phyloP scores from a whole-genome alignment of 1,139 yeast genomes.

The Entelexis paramagnoliae region DNA sequence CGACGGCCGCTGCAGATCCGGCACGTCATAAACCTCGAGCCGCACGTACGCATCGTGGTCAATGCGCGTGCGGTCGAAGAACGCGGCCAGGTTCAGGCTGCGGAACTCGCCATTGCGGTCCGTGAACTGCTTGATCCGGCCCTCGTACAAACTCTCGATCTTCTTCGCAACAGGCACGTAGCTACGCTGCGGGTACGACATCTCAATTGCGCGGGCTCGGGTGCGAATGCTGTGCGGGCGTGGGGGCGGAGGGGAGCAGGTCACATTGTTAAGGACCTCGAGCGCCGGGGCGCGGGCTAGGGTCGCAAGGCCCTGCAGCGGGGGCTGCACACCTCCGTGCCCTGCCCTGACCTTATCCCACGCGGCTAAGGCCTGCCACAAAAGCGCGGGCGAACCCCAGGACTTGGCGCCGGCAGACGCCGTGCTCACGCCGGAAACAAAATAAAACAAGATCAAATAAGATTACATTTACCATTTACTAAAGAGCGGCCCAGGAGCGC shows the following conservation, averaged over 20 bases:
- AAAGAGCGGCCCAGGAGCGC: too few species aligned
- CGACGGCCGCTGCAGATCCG: slow-evolving; percentile 61
- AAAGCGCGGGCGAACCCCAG: neutral
- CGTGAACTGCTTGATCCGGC: slow-evolving; percentile 70
- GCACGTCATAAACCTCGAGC: slow-evolving; percentile 54
- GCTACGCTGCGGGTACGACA: slow-evolving; percentile 15
- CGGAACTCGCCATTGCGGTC: slow-evolving; percentile 61
- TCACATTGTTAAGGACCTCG: too few species aligned
- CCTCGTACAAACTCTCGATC: slow-evolving; percentile 65
- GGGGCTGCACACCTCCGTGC: slow-evolving; percentile 6
- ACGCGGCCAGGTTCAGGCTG: slow-evolving; percentile 66
- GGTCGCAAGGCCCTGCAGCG: slow-evolving; percentile 4
- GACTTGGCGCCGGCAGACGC: neutral
- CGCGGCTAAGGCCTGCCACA: neutral
- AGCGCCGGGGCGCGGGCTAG: neutral
- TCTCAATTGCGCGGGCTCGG: slow-evolving; percentile 6
- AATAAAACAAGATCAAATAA: too few species aligned
- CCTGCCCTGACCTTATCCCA: slow-evolving; percentile 1
- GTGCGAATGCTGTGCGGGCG: too few species aligned
- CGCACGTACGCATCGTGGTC: slow-evolving; percentile 35
- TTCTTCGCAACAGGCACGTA: slow-evolving; percentile 67
- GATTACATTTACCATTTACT: too few species aligned
- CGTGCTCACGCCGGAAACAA: neutral
- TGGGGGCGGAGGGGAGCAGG: too few species aligned
- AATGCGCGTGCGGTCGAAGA: slow-evolving; percentile 54